Base-by-base conservation (phyloP, 2,329 filamentous ascomycete genomes). In the Neopestalotiopsis sp. region DNA sequence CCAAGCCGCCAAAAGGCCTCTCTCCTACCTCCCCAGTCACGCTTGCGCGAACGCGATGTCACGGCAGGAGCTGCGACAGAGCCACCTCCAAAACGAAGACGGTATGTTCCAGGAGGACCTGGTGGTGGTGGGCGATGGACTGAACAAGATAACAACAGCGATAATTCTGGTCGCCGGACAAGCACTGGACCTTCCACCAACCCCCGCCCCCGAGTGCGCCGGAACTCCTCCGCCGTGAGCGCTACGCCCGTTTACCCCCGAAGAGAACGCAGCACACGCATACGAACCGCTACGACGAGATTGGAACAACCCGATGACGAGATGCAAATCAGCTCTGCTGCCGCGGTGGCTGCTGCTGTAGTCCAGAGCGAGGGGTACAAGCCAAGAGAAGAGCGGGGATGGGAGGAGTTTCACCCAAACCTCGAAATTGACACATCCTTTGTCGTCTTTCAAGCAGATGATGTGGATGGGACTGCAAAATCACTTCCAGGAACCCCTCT, bases 321-420 rank as follows among this genome's bases (percentile, higher is more conserved):
- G 73, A 92, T 93, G 78, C 89, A 93, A 72, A 97, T 93, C 81
- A 94, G 92, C 75, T 95, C 93, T 60, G 94, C 92, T n/a, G 94
- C 95, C 13, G 94, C 94, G 34, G 93, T 95, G 30, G 94, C 95
- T 65, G 94, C 94, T 5, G 92, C 93, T 4, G 92, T 96, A 69
- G 93, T 94, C 74, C 94, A 97, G 78, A 95, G 91, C 75, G 96
- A 98, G 83, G 95, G 95, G 65, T 98, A 98, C 82, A 99, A 99
- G 79, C 96, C 96, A 40, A 89, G 96, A 76, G 96, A 99, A 82
- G 96, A 99, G 83, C 91, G 95, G 71, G 94, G 94, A 66, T 99
- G 95, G 94, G 95, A 98, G 77, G 96, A 99, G 79, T 98, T 98
- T 72, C 96, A 99, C 80, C 94, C 94, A 0, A 94, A 98, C 75